Percentiles rank a stretch among this genome's conserved stretches.
Conservation (phyloP, 73 alveolate genomes). For the Paramecium bursaria region DNA sequence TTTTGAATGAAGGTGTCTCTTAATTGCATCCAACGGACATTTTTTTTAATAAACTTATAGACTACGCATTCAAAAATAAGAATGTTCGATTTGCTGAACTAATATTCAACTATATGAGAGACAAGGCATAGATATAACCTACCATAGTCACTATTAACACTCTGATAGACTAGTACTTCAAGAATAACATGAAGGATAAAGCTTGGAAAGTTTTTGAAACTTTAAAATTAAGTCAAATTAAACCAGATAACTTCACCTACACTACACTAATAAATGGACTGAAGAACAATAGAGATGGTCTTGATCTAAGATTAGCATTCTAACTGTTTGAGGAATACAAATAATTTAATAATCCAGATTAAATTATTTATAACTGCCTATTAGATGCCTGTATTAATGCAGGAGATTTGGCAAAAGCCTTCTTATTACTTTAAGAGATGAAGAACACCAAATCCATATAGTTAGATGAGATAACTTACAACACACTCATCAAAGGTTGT, state of each 20-base stretch:
- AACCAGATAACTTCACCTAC: slow-evolving; percentile 94
- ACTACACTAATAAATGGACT: slow-evolving; percentile 91
- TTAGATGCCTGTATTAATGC: slow-evolving; percentile 92
- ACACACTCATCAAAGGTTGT: slow-evolving; percentile 95
- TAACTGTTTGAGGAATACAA: slow-evolving; percentile 54
- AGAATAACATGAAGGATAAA: slow-evolving; percentile 18
- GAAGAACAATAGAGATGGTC: slow-evolving; percentile 64
- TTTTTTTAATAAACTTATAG: slow-evolving; percentile 31
- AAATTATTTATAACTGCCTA: slow-evolving; percentile 91
- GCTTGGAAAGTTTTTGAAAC: slow-evolving; percentile 49
- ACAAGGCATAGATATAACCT: slow-evolving; percentile 20
- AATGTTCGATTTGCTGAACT: slow-evolving; percentile 44
- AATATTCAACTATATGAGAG: slow-evolving; percentile 13
- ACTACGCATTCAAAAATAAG: slow-evolving; percentile 29
- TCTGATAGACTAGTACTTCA: slow-evolving; percentile 41
- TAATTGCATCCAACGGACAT: slow-evolving; percentile 29
- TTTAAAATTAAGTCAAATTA: slow-evolving; percentile 7
- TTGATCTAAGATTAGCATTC: slow-evolving; percentile 53
- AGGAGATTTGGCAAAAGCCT: slow-evolving; percentile 71
- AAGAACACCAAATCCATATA: slow-evolving; percentile 40
- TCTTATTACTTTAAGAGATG: slow-evolving; percentile 70
- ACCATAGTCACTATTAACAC: slow-evolving; percentile 48
- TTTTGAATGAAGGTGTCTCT: slow-evolving; percentile 4
- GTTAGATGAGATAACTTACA: slow-evolving; percentile 93
- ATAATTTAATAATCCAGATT: slow-evolving; percentile 83